phyloP scores from a whole-genome alignment of 2,329 filamentous ascomycete species.

The Cercospora canescens region DNA sequence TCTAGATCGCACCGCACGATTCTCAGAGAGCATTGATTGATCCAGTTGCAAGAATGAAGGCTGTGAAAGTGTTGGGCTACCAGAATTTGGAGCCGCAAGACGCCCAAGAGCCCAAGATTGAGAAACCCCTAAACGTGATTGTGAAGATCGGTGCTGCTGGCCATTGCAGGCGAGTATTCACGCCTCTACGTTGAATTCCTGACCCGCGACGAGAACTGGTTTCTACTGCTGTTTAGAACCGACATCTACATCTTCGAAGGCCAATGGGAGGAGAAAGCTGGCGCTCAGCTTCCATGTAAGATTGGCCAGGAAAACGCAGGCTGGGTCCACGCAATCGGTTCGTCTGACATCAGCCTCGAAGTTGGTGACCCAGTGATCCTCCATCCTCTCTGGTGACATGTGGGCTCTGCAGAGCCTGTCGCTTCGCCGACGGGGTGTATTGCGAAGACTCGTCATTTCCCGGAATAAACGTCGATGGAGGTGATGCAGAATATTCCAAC shows the following conservation, averaged over 20 bases:
- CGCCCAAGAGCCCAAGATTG: slow-evolving; percentile 25
- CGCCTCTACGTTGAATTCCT: not conserved
- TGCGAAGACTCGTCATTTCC: slow-evolving; percentile 28
- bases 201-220: not conserved
- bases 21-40: not conserved
- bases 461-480: slow-evolving; percentile 30
- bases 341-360: slow-evolving; percentile 23
- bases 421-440: slow-evolving; percentile 31
- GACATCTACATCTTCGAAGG: slow-evolving; percentile 31
- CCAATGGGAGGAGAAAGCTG: slow-evolving; percentile 28
- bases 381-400: slow-evolving; percentile 30
- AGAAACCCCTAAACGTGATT: slow-evolving; percentile 28
- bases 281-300: slow-evolving; percentile 28
- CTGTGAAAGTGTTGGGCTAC: slow-evolving; percentile 28
- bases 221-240: slow-evolving; percentile 14
- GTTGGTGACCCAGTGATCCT: slow-evolving; percentile 29
- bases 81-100: slow-evolving; percentile 28
- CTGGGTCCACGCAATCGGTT: slow-evolving; percentile 27
- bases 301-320: slow-evolving; percentile 32
- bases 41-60: slow-evolving; percentile 20
- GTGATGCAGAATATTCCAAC: slow-evolving; percentile 30
- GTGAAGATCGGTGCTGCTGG: slow-evolving; percentile 33
- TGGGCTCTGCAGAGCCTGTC: slow-evolving; percentile 28
- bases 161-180: slow-evolving; percentile 21
- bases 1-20: not conserved